Evolutionary conservation across 2,329 filamentous ascomycete species (phyloP).

Genomic region (Penicillium hesseltinei): DNA sequence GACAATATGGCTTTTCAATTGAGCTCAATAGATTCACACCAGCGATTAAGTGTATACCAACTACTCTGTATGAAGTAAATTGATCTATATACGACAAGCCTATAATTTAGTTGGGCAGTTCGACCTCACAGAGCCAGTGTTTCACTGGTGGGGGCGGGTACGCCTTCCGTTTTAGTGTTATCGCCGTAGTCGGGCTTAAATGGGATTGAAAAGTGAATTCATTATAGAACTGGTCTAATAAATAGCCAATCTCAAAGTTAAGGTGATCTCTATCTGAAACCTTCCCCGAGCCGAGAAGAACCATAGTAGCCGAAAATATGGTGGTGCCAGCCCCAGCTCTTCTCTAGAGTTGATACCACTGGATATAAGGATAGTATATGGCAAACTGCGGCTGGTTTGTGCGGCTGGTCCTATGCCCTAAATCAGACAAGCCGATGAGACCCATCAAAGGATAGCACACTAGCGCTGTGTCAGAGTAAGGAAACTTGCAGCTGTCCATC

Average conservation of each 20-base stretch:
- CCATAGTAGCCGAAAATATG: not conserved
- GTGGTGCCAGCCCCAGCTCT: not conserved
- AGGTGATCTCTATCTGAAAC: not conserved
- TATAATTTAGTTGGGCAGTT: not conserved
- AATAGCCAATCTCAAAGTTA: not conserved
- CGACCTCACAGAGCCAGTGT: conserved; percentile 7
- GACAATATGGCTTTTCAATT: not conserved
- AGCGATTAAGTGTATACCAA: not conserved
- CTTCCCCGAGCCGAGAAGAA: not conserved
- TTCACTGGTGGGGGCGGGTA: conserved; percentile 12
- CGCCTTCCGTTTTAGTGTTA: not conserved
- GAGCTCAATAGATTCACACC: not conserved
- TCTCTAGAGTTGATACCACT: not conserved
- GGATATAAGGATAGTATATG: not conserved
- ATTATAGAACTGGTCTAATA: not conserved
- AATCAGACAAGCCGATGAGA: not conserved
- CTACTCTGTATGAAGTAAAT: not conserved
- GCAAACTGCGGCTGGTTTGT: not conserved
- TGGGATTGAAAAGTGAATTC: not conserved
- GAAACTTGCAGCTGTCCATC: not conserved
- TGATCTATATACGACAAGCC: not conserved
- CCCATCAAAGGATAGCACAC: not conserved
- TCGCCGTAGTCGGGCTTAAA: not conserved
- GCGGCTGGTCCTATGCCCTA: not conserved
- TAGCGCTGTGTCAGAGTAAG: not conserved